Percentiles rank a stretch among this genome's conserved stretches.
Evolutionary conservation across 768 basidiomycete genomes (phyloP).

Genomic region (Podaxis sp.): DNA sequence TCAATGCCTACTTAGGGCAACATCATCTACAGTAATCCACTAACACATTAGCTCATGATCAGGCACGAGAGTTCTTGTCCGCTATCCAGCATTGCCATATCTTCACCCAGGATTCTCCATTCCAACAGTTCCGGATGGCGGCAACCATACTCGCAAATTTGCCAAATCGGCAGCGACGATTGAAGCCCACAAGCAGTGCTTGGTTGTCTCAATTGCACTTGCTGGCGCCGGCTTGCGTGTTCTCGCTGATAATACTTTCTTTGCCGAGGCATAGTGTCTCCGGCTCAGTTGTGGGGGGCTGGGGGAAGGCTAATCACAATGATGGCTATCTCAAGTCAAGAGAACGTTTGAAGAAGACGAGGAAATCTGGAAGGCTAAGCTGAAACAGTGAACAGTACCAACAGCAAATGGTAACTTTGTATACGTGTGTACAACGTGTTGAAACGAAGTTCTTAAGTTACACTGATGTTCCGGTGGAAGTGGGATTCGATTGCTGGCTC

Average conservation of each 20-base stretch:
- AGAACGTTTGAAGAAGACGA: slow-evolving; percentile 48
- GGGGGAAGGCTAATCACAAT: neutral
- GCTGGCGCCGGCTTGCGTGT: slow-evolving; percentile 70
- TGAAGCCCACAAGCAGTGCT: slow-evolving; percentile 63
- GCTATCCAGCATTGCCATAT: slow-evolving; percentile 51
- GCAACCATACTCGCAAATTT: slow-evolving; percentile 77
- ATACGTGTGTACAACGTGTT: neutral
- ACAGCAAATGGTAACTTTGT: neutral
- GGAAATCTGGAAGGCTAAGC: slow-evolving; percentile 5
- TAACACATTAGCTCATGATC: neutral
- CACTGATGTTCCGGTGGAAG: too few relatives aligned
- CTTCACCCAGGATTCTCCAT: slow-evolving; percentile 81
- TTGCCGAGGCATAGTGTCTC: slow-evolving; percentile 42
- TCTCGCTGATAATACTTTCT: slow-evolving; percentile 67
- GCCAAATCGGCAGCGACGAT: slow-evolving; percentile 58
- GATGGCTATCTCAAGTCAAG: slow-evolving; percentile 40
- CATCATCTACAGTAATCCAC: slow-evolving; percentile 62
- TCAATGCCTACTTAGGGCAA: slow-evolving; percentile 53
- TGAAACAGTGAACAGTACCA: neutral
- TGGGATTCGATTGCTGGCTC: too few relatives aligned
- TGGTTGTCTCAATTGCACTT: slow-evolving; percentile 69
- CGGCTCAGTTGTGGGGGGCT: neutral
- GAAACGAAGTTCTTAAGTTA: too few relatives aligned
- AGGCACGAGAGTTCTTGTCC: neutral
- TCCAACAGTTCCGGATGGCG: slow-evolving; percentile 68